Percentiles rank a stretch among this genome's conserved stretches.
phyloP scores from a whole-genome alignment of 345 rosid genomes.

The Cochlearia excelsa region DNA sequence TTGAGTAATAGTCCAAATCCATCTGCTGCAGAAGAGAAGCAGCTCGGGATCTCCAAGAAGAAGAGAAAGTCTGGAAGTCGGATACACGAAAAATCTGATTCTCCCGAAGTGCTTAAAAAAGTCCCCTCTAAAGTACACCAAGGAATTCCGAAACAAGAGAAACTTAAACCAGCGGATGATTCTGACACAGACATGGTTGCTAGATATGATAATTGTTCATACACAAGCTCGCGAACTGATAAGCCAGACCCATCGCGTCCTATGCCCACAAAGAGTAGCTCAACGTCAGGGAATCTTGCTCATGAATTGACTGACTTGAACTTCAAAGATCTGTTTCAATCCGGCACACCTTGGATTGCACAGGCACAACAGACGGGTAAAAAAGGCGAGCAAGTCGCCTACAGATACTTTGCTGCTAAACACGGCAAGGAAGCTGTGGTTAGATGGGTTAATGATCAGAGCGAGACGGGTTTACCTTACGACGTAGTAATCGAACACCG shows the following conservation, averaged over 20 bases:
- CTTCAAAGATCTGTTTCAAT: constrained; percentile 50
- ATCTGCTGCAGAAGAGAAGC: constrained; percentile 75
- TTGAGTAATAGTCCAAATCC: constrained; percentile 76
- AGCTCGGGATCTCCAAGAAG: constrained; percentile 61
- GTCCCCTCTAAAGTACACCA: constrained; percentile 38
- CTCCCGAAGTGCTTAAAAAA: constrained; percentile 29
- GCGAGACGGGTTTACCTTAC: constrained; percentile 78
- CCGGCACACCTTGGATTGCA: constrained; percentile 42
- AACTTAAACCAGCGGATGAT: constrained; percentile 27
- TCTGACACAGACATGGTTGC: constrained; percentile 37
- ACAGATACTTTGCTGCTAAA: constrained; percentile 45
- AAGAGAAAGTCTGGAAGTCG: constrained; percentile 31
- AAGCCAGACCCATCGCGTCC: constrained; percentile 17
- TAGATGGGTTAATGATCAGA: constrained; percentile 72
- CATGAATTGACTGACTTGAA: constrained; percentile 30
- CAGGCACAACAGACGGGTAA: constrained; percentile 61
- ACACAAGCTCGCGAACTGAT: constrained; percentile 19
- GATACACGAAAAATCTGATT: constrained; percentile 38
- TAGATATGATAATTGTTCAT: constrained; percentile 30
- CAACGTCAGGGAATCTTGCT: constrained; percentile 20
- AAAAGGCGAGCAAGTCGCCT: constrained; percentile 70
- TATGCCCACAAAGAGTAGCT: constrained; percentile 19
- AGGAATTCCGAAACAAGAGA: constrained; percentile 40
- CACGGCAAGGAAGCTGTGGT: constrained; percentile 41
- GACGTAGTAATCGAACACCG: constrained; percentile 48